Percentiles rank a stretch among this genome's conserved stretches.
These are phyloP conservation scores for Combretum micranthum DNA, from an alignment of 345 rosid genomes.

Conservation along the genomic window DNA sequence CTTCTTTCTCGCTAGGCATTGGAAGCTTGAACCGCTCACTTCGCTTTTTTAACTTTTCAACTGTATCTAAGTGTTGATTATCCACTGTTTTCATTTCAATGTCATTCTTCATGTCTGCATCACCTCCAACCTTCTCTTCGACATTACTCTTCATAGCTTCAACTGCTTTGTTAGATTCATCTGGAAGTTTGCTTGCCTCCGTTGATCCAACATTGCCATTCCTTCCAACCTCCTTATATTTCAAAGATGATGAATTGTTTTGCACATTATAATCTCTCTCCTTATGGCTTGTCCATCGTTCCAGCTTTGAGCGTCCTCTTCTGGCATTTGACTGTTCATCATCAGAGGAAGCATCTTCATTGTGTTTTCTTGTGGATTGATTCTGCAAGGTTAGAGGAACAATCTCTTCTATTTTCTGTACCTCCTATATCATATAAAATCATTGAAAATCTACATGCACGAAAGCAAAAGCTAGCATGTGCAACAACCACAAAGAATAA, in stretches of 20 bases:
- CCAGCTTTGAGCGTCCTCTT: constrained; percentile 83
- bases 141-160: constrained; percentile 33
- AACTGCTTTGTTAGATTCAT: constrained; percentile 28
- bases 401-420: constrained; percentile 31
- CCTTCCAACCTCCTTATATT: constrained; percentile 49
- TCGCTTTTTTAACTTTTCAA: constrained; percentile 95
- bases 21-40: constrained; percentile 98
- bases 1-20: constrained; percentile 73
- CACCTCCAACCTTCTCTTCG: constrained; percentile 41
- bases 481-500: no score
- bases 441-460: no score
- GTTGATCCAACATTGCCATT: constrained; percentile 29
- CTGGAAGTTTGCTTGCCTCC: constrained; percentile 24
- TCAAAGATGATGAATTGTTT: constrained; percentile 55
- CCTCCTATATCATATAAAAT: constrained; percentile 4
- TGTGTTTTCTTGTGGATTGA: constrained; percentile 45
- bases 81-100: constrained; percentile 42
- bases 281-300: constrained; percentile 92
- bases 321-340: constrained; percentile 73
- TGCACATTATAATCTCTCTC: constrained; percentile 60
- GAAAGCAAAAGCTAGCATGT: no score
- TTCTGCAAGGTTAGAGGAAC: constrained; percentile 23
- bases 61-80: constrained; percentile 77
- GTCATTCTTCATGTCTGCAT: constrained; percentile 46
- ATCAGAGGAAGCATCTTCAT: constrained; percentile 60